Evolutionary conservation across 225 moss, liverwort and hornwort species (phyloP).

Genomic region (Thuidium tamariscinum): DNA sequence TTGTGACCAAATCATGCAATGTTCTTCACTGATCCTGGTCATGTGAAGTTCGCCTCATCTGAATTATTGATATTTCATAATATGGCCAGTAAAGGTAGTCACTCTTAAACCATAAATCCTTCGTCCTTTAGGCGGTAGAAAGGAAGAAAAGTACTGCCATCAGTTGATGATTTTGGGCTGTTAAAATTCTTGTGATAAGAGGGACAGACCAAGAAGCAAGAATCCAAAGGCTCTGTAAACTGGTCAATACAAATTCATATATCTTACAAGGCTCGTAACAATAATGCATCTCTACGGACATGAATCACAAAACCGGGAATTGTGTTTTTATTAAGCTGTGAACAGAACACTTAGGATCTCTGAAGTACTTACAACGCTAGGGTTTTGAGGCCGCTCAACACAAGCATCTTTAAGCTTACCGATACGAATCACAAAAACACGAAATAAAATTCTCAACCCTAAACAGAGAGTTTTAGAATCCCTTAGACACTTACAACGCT

Average conservation of each 20-base stretch:
- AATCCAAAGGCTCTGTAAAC: neutral
- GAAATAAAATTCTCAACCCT: neutral
- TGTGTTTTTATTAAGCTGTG: neutral
- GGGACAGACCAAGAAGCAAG: neutral
- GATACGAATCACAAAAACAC: neutral
- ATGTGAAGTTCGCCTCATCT: neutral
- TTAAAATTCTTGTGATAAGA: neutral
- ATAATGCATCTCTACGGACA: neutral
- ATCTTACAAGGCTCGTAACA: neutral
- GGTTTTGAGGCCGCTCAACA: neutral
- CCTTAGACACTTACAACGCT: neutral
- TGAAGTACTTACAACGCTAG: neutral
- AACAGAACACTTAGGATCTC: neutral
- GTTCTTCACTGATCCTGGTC: neutral
- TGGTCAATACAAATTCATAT: neutral
- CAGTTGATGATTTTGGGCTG: neutral
- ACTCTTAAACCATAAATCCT: neutral
- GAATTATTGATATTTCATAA: neutral
- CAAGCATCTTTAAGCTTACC: neutral
- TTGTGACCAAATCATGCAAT: neutral
- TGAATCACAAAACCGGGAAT: neutral
- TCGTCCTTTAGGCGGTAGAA: neutral
- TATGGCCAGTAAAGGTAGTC: neutral
- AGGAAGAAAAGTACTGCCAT: neutral
- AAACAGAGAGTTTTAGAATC: neutral